phyloP scores from a whole-genome alignment of 495 filamentous ascomycete species.

The Podospora comata region DNA sequence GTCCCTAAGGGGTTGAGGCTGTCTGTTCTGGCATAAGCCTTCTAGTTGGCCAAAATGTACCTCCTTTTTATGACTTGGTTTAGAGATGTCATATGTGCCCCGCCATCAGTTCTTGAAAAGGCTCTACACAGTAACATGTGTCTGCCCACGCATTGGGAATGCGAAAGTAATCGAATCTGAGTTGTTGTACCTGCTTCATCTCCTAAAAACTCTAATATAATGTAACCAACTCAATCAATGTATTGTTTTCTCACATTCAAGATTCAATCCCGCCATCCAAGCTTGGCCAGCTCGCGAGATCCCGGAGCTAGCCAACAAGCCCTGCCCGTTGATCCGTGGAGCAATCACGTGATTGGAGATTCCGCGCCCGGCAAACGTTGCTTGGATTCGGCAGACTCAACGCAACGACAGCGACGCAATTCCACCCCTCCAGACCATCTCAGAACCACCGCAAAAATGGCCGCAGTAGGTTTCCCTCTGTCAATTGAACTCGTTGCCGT shows the following conservation, averaged over 20 bases:
- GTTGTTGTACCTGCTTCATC: not conserved
- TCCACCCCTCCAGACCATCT: constrained; percentile 44
- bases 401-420: constrained; percentile 38
- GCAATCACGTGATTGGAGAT: constrained; percentile 30
- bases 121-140: no score
- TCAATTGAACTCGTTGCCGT: constrained; percentile 22
- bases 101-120: no score
- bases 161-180: no score
- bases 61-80: not conserved
- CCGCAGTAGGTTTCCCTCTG: constrained; percentile 66
- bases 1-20: not conserved
- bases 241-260: not conserved
- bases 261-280: not conserved
- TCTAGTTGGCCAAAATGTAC: not conserved
- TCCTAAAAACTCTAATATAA: not conserved
- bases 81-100: no score
- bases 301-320: constrained; percentile 6
- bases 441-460: constrained; percentile 71
- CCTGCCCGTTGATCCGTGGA: constrained; percentile 20
- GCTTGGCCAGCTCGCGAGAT: not conserved
- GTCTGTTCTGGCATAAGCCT: not conserved
- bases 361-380: constrained; percentile 23
- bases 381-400: constrained; percentile 33
- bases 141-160: no score
- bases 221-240: not conserved